Conservation (phyloP, 2,329 filamentous ascomycete species). For the Hymenoscyphus repandus region DNA sequence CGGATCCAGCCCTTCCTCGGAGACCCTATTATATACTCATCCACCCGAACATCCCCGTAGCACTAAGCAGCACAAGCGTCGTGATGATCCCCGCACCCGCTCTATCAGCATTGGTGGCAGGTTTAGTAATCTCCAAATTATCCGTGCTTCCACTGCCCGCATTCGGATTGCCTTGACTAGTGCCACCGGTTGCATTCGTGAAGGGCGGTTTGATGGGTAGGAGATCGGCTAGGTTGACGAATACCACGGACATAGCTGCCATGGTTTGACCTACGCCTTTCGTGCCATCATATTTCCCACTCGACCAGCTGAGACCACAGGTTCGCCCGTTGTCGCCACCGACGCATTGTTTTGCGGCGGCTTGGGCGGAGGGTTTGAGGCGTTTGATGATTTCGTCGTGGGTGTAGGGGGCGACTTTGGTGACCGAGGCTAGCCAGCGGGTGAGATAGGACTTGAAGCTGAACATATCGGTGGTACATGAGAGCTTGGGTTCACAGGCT, state of each 20-base stretch:
- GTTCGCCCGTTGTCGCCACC: conserved; percentile 54
- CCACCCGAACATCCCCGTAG: conserved; percentile 32
- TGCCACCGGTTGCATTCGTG: conserved; percentile 45
- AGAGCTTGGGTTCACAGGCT: conserved; percentile 49
- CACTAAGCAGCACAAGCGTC: conserved; percentile 28
- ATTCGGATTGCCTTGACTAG: conserved; percentile 38
- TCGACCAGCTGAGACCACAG: conserved; percentile 58
- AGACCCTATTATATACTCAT: conserved; percentile 27
- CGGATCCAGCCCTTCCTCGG: neutral
- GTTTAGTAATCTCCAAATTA: conserved; percentile 3
- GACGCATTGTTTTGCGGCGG: conserved; percentile 53
- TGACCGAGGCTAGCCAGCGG: conserved; percentile 53
- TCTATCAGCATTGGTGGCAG: conserved; percentile 32
- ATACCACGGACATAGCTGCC: conserved; percentile 56
- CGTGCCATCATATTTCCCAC: conserved; percentile 39
- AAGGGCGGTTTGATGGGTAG: conserved; percentile 33
- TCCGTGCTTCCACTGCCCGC: conserved; percentile 8
- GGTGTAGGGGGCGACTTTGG: conserved; percentile 55
- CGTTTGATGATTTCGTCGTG: conserved; percentile 47
- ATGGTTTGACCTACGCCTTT: conserved; percentile 58
- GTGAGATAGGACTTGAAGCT: conserved; percentile 62
- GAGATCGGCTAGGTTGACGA: conserved; percentile 40
- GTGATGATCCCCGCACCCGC: conserved; percentile 38
- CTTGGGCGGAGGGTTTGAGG: conserved; percentile 47
- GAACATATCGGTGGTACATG: conserved; percentile 58